Conservation (phyloP, 345 rosid species). For the Hibiscus trionum region DNA sequence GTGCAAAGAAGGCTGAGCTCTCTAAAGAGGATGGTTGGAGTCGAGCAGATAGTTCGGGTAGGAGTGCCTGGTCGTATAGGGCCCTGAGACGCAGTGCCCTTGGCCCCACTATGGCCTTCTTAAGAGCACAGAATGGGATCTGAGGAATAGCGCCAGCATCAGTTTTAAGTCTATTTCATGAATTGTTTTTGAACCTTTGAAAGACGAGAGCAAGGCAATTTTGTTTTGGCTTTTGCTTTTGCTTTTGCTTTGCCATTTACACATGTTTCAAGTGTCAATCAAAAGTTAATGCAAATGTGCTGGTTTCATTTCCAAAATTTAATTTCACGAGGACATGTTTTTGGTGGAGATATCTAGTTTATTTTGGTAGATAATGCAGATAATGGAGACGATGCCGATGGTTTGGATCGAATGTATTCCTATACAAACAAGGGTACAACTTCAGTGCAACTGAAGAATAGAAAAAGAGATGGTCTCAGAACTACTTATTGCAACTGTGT, state of each 20-base stretch:
- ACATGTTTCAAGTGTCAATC: background rate
- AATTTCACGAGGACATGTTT: background rate
- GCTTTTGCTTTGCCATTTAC: background rate
- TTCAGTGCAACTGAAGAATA: constrained; percentile 10
- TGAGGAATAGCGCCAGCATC: constrained; percentile 11
- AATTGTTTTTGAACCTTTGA: background rate
- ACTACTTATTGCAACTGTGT: constrained; percentile 15
- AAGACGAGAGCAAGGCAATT: background rate
- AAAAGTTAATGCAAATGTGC: background rate
- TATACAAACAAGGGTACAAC: constrained; percentile 10
- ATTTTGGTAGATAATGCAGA: background rate
- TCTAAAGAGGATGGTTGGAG: constrained; percentile 49
- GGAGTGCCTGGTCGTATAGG: constrained; percentile 56
- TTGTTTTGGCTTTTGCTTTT: constrained; percentile 9
- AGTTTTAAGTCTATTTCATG: background rate
- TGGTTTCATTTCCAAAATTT: background rate
- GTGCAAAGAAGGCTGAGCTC: constrained; percentile 59
- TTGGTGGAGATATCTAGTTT: background rate
- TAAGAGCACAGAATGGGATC: constrained; percentile 61
- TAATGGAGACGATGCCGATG: background rate
- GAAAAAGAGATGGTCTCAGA: constrained; percentile 3
- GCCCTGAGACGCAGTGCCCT: constrained; percentile 68
- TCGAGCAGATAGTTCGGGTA: constrained; percentile 38
- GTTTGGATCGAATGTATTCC: no score
- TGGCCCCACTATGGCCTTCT: constrained; percentile 73